A percentile compares a stretch with the other conserved stretches of the same genome.
phyloP scores from a whole-genome alignment of 1,284 basidiomycete species.

The Trichosporon sp. region DNA sequence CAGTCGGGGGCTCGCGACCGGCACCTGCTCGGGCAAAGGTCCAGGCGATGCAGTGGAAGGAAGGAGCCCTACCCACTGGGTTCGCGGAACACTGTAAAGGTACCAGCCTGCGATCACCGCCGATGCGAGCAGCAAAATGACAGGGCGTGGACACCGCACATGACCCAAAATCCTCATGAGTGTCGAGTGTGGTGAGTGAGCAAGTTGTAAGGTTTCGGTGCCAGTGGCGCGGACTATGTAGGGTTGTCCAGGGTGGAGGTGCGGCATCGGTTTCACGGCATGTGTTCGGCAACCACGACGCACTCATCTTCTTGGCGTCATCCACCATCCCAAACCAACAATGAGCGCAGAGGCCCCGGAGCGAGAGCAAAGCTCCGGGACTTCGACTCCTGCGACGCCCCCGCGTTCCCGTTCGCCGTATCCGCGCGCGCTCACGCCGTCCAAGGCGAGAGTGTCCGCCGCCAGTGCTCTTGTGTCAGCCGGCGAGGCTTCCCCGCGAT shows the following conservation, averaged over 20 bases:
- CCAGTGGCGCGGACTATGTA: not conserved
- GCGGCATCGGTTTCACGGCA: conserved; percentile 6
- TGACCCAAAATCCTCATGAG: conserved; percentile 1
- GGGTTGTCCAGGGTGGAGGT: not conserved
- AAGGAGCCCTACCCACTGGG: conserved; percentile 11
- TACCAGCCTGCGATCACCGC: not conserved
- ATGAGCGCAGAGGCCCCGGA: conserved; percentile 17
- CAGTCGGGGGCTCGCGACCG: not conserved
- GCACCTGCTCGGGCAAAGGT: not conserved
- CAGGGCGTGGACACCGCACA: not conserved
- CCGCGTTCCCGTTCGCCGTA: not conserved
- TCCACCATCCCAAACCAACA: not conserved
- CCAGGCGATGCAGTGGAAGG: not conserved
- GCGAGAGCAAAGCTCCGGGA: not conserved
- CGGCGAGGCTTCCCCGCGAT: not conserved
- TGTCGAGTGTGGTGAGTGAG: not conserved
- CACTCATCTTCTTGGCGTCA: not conserved
- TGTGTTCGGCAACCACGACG: not conserved
- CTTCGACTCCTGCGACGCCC: not conserved
- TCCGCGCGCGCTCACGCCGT: not conserved
- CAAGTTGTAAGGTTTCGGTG: not conserved
- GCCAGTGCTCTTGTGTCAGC: not conserved
- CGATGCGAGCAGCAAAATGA: not conserved
- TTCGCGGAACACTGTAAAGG: conserved; percentile 7
- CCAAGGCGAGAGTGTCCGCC: not conserved